Base-by-base conservation (phyloP, 495 filamentous ascomycete genomes). In the Penicillium tannophilum region DNA sequence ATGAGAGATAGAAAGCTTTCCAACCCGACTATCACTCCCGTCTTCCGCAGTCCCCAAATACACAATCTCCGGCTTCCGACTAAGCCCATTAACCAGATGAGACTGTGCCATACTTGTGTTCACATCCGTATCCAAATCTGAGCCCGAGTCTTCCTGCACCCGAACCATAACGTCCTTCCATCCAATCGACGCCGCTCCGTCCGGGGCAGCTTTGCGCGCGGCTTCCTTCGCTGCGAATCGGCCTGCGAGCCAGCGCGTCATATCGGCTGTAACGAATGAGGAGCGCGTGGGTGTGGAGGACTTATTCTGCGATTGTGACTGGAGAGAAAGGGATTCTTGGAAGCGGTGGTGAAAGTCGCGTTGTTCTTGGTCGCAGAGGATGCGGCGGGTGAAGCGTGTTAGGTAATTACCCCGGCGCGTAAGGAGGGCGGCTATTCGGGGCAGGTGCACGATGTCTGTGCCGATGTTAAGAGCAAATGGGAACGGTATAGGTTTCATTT, bases 401-500 rank as follows among this genome's bases (percentile, higher is more conserved):
- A 82, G 65, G 66, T 80, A 79, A 56, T 63, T 61, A 11, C 62
- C 61, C 33, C 68, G 71, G 39, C 65, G 75, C 50, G 61, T 66
- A 58, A 84, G 61, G 52, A 82, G 77, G 39, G 74, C 74, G 53
- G 68, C 53, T 48, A 83, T 79, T 30, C 79, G 80, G 1, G 81
- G 80, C 61, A 82, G 70, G 64, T 84, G 79, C 58, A 83, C 79
- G 56, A 84, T 77, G 70, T 83, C 81, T 52, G 82, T 76, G 54
- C 81, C 81, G 53, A 83, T 76, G 51, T 78, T 74, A 26, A 82
- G 63, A 44, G 75, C 48, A 50, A 73, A 61, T 28, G 76, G 77
- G 60, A 79, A 79, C 8, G 74, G 73, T 11, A 68, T 50, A 1
- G 67, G 66, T 63, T 73, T 74, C 63, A 69, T 70, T 53, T 33